These are phyloP conservation scores for Aspergillus sp. DNA, from an alignment of 2,329 filamentous ascomycete species.

Conservation along the genomic window DNA sequence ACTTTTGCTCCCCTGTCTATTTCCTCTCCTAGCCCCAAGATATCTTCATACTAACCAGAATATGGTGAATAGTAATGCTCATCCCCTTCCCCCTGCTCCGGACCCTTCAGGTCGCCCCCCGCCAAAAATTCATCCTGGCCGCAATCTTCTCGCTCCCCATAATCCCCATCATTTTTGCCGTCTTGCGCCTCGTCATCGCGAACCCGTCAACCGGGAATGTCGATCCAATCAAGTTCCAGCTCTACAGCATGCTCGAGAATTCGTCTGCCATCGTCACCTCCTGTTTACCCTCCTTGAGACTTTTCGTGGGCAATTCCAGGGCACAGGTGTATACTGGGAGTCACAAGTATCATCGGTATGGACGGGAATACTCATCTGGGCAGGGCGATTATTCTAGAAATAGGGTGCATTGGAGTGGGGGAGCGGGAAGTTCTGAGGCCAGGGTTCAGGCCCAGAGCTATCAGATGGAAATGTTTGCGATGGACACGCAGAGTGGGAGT, in stretches of 20 bases:
- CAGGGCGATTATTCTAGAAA: not conserved
- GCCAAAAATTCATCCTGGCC: not conserved
- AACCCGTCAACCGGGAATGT: not conserved
- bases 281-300: slow-evolving; percentile 1
- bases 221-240: slow-evolving; percentile 11
- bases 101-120: not conserved
- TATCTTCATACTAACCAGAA: too few species aligned
- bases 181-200: slow-evolving; percentile 9
- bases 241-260: slow-evolving; percentile 9
- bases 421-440: not conserved
- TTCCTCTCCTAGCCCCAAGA: not conserved
- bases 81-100: slow-evolving; percentile 6
- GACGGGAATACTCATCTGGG: not conserved
- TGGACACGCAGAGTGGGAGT: not conserved
- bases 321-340: not conserved
- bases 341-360: not conserved
- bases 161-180: slow-evolving; percentile 8
- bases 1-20: not conserved
- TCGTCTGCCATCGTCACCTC: not conserved
- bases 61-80: slow-evolving; percentile 1
- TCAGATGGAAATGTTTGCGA: not conserved
- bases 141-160: not conserved
- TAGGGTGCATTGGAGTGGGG: not conserved
- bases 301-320: not conserved
- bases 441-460: too few species aligned